phyloP scores from a whole-genome alignment of 2,329 filamentous ascomycete species.

The Phialophora verrucosa region DNA sequence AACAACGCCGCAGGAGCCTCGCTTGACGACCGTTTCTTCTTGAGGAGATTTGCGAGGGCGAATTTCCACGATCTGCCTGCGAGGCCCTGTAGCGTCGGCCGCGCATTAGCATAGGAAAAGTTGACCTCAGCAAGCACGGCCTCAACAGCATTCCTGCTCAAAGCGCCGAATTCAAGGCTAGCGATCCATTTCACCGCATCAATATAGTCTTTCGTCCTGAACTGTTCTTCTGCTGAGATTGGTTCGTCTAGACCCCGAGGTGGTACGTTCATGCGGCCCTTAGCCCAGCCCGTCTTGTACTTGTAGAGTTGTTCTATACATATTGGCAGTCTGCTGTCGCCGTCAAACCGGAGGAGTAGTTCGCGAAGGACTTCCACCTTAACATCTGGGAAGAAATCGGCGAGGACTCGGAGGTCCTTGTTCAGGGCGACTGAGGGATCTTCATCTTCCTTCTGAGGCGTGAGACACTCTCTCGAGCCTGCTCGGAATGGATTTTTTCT shows the following conservation, averaged over 20 bases:
- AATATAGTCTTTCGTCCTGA: conserved; percentile 53
- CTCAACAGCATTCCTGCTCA: conserved; percentile 53
- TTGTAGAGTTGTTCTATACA: conserved; percentile 55
- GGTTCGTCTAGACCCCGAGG: conserved; percentile 35
- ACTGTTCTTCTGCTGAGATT: conserved; percentile 51
- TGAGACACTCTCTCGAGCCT: conserved; percentile 27
- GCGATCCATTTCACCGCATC: conserved; percentile 48
- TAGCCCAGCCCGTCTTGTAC: conserved; percentile 55
- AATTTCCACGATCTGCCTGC: conserved; percentile 52
- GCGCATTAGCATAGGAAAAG: conserved; percentile 51
- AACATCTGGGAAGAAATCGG: conserved; percentile 54
- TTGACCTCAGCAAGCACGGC: conserved; percentile 57
- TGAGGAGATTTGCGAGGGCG: conserved; percentile 51
- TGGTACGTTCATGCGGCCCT: conserved; percentile 53
- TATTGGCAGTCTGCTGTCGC: conserved; percentile 53
- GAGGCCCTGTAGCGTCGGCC: conserved; percentile 51
- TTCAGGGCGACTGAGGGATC: conserved; percentile 50
- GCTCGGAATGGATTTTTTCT: conserved; percentile 52
- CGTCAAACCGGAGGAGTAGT: conserved; percentile 53
- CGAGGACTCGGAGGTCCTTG: conserved; percentile 48
- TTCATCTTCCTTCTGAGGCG: conserved; percentile 39
- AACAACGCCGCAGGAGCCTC: conserved; percentile 50
- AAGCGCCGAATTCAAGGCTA: conserved; percentile 50
- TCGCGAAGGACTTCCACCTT: conserved; percentile 56
- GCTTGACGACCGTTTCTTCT: conserved; percentile 48